Base-by-base conservation (phyloP, 73 alveolate species). In the Effrenium voratum region DNA sequence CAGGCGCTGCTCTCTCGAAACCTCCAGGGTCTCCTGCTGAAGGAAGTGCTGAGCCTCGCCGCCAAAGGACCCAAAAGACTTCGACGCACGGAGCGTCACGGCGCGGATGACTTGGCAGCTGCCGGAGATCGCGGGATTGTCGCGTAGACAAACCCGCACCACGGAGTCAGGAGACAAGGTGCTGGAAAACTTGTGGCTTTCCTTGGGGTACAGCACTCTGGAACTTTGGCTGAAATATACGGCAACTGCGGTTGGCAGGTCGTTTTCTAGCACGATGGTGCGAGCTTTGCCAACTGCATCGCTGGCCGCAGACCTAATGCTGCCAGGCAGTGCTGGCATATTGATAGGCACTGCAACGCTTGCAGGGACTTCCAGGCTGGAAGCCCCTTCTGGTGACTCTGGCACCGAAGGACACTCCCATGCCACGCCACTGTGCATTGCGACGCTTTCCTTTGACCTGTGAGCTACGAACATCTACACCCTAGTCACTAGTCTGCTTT, bases 51-150 rank as follows among this genome's bases (percentile, higher is more conserved):
- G 13, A 47, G 82, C 82, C 12, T 34, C 47, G 12, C n/a, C 47
- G 30, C 82, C 82, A 34, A 70, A 70, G 46, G 49, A 34, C 49
- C 82, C 82, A 70, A 70, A 70, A 30, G 82, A 70, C 49, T 70
- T 36, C 47, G 82, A 70, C 22, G 82, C 82, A 70, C 30, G 47
- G 34, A 70, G 46, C 30, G 47, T 36, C 49, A 34, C 1, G 47
- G 82, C 82, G 1, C 30, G 15, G 15, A 34, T 34, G 49, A 70
- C 82, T 36, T 36, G 45, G 82, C 80, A 68, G 47, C 34, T 70
- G 82, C 82, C 82, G 10, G 46, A 34, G 47, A 70, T 70, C 26
- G 13, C 30, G 46, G 82, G 82, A 34, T 70, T 26, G 30, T 70
- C 82, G 45, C 82, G 45, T 47, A 70, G 38, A 10, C 82, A 70